Evolutionary conservation across 1,284 basidiomycete genomes (phyloP).

Genomic region (Malassezia restricta): DNA sequence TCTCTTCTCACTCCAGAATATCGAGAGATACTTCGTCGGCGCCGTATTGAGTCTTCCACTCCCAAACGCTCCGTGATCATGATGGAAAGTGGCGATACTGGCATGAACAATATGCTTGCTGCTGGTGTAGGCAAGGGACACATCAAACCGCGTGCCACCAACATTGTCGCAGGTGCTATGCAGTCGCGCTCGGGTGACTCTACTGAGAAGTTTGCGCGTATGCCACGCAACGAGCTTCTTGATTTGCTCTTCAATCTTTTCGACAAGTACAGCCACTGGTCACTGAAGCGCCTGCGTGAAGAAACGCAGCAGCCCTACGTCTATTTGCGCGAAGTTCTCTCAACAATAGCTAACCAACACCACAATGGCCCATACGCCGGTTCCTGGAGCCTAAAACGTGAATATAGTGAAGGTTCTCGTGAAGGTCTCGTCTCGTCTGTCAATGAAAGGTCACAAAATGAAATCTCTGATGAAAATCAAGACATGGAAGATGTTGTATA

Average conservation of each 20-base stretch:
- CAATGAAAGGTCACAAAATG: neutral
- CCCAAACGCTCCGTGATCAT: conserved; percentile 48
- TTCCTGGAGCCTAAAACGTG: conserved; percentile 47
- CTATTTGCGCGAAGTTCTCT: conserved; percentile 75
- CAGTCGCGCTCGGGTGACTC: conserved; percentile 8
- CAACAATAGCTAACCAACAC: conserved; percentile 67
- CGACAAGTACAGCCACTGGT: conserved; percentile 67
- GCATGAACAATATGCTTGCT: conserved; percentile 45
- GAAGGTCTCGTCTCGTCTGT: neutral
- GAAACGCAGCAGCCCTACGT: conserved; percentile 79
- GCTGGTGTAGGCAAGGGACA: conserved; percentile 34
- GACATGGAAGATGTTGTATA: conserved; percentile 12
- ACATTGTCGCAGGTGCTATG: conserved; percentile 14
- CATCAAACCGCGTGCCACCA: conserved; percentile 21
- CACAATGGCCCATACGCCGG: conserved; percentile 58
- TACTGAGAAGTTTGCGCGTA: conserved; percentile 66
- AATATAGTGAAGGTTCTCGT: conserved; percentile 16
- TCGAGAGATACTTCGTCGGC: conserved; percentile 47
- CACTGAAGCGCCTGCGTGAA: conserved; percentile 64
- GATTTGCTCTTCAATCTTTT: conserved; percentile 73
- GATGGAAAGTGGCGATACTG: conserved; percentile 46
- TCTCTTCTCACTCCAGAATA: conserved; percentile 46
- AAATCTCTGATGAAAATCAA: neutral
- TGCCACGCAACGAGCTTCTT: conserved; percentile 75
- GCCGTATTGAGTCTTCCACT: conserved; percentile 47